Evolutionary conservation across 352 stramenopile genomes (phyloP), one percentile per base, ranked within the genome.

Genomic region (Pythium aristosporum): DNA sequence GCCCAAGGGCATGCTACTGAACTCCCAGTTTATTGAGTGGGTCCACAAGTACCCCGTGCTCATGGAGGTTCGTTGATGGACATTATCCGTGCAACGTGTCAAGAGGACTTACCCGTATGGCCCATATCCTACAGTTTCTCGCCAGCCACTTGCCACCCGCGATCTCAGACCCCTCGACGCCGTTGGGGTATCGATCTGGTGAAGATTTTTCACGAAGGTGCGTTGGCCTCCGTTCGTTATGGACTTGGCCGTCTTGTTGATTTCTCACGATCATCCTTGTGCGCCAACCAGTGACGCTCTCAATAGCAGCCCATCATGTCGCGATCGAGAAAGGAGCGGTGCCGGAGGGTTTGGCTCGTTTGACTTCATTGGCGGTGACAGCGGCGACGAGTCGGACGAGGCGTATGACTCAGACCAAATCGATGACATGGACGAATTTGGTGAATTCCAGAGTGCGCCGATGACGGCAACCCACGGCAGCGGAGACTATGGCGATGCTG

Each of bases 321-420:
- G 77, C 18, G 77, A 78, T 28, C 56, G 56, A 15, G 57, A 68
- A 23, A 59, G 42, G 37, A 65, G 48, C 30, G 49, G 36, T 13
- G 53, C 52, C 18, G 73, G 67, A 10, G 81, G 79, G 11, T 80
- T 86, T 49, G 79, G 73, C 21, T 90, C 80, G n/a, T 94, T 93
- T 42, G 86, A 92, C 51, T 93, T 92, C 36, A 79, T 94, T 41
- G 84, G 84, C 5, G 86, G 86, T 8, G 82, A 94, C 57, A 94
- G 86, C 51, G 82, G 86, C 0, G 83, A 94, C 41, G 79, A 88
- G 51, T 92, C 82, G 18, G 82, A 91, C 56, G 82, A 85, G 11
- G 53, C 83, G 0, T 91, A 92, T 62, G 84, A 91, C 49, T 92
- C 82, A 6, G 77, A 86, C 34, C 76, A 91, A 46, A 76, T 92